Base-by-base conservation (phyloP, 768 basidiomycete species). In the Candolleomyces eurysporus region DNA sequence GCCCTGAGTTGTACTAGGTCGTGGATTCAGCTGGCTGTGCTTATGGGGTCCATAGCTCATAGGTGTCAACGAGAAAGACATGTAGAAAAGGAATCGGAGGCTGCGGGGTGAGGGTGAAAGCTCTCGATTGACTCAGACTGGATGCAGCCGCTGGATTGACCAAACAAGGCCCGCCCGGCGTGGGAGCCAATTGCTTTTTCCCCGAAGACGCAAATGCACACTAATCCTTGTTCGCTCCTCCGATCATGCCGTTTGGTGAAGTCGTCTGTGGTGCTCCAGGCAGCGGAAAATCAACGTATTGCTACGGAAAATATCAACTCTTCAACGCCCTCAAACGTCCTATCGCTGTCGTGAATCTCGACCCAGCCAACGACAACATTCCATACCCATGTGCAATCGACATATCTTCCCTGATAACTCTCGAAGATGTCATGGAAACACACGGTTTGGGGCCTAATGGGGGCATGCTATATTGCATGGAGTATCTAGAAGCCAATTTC, bases 381-480 rank as follows among this genome's bases (percentile, higher is more conserved):
- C 89, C 94, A 22, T 99, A 98, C 74, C 94, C 94, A 31, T 96
- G 94, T 71, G 86, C 91, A 0, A 79, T 99, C 70, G 87, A 91
- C 71, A 90, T 98, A 55, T 81, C 90, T 0, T 85, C 85, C 0
- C 84, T 98, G 58, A 91, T 99, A 71, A 94, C 90, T 0, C 84
- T 98, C 42, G 78, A 89, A 52, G 90, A 94, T 66, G 94, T 86
- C 17, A 97, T 98, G 96, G 74, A 86, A 13, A 85, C 87, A 57
- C 85, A 90, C 66, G 84, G 85, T 0, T 81, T 99, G 1, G 97
- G 97, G 0, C 97, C 97, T 0, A 99, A 99, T 66, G 97, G 97
- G 14, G 96, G 86, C 6, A 92, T 98, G 89, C 75, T 98, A 30
- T 98, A 94, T 68, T 96, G 94, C 70, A 91, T 97, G 84, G 96